Conservation (phyloP, 805 yeast genomes). For the Saccharomycopsis malanga region DNA sequence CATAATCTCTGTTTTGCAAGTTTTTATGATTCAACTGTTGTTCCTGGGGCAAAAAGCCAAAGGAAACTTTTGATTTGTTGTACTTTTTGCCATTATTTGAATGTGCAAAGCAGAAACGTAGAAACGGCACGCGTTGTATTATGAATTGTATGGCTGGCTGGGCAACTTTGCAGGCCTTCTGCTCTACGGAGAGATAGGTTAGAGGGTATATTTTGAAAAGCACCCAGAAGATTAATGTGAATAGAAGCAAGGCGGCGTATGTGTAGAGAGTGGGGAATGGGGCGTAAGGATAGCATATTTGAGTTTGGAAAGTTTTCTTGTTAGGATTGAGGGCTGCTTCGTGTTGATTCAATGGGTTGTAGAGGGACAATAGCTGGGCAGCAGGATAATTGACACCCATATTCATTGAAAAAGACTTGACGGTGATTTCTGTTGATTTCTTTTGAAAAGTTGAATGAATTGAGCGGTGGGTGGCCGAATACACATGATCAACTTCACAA, state of each 20-base stretch:
- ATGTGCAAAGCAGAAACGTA: background rate
- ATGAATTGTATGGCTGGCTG: background rate
- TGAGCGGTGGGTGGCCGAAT: constrained; percentile 5
- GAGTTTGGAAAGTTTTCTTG: constrained; percentile 33
- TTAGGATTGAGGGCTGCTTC: constrained; percentile 18
- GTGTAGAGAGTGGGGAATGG: constrained; percentile 17
- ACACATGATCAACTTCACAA: constrained; percentile 64
- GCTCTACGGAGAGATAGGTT: background rate
- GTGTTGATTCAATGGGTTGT: constrained; percentile 34
- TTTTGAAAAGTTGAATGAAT: constrained; percentile 21
- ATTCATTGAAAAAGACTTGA: constrained; percentile 87
- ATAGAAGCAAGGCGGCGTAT: constrained; percentile 12
- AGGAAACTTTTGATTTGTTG: background rate
- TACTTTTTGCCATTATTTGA: too few species aligned
- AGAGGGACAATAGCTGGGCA: constrained; percentile 68
- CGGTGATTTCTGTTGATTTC: constrained; percentile 67
- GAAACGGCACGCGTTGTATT: background rate
- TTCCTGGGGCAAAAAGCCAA: background rate
- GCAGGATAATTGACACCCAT: constrained; percentile 87
- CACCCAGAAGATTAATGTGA: constrained; percentile 7
- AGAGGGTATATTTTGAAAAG: background rate
- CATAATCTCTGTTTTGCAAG: constrained; percentile 1
- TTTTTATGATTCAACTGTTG: too few species aligned
- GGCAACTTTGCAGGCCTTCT: background rate
- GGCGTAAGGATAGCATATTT: constrained; percentile 38